Evolutionary conservation across 371 early-diverging fungal genomes (phyloP).

Genomic region (Mortierella sp.): DNA sequence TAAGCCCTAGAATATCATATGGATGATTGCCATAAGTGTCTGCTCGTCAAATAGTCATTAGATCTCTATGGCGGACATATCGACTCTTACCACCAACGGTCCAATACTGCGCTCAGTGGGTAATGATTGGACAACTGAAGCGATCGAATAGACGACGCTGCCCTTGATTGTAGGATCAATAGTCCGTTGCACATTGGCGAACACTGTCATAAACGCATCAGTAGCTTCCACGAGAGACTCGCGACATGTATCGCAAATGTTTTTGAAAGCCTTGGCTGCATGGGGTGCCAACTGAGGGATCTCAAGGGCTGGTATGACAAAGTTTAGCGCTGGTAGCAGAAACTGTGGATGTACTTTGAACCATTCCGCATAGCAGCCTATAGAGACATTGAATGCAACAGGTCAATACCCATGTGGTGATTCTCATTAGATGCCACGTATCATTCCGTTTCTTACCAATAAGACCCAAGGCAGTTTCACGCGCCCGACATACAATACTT

Average conservation of each 20-base stretch:
- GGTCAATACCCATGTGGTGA: not conserved
- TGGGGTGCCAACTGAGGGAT: constrained; percentile 66
- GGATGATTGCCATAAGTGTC: too few relatives aligned
- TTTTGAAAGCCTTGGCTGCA: constrained; percentile 76
- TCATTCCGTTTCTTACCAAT: constrained; percentile 56
- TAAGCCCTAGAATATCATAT: constrained; percentile 25
- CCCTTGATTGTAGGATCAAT: constrained; percentile 63
- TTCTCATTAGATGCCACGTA: not conserved
- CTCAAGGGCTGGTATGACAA: constrained; percentile 72
- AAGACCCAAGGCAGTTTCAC: constrained; percentile 60
- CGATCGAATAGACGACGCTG: constrained; percentile 78
- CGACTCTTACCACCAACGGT: constrained; percentile 65
- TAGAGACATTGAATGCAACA: not conserved
- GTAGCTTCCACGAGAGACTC: constrained; percentile 70
- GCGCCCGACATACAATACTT: constrained; percentile 55
- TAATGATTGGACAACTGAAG: constrained; percentile 74
- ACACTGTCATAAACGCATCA: constrained; percentile 69
- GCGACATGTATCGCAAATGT: constrained; percentile 81
- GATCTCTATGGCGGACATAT: too few relatives aligned
- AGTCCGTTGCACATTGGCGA: constrained; percentile 52
- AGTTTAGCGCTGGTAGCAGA: constrained; percentile 68
- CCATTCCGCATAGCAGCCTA: constrained; percentile 82
- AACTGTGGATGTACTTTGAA: constrained; percentile 71
- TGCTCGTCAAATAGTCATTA: not conserved
- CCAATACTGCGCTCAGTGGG: constrained; percentile 64